phyloP scores from a whole-genome alignment of 768 basidiomycete genomes.

The Phanerodontia chrysosporium region DNA sequence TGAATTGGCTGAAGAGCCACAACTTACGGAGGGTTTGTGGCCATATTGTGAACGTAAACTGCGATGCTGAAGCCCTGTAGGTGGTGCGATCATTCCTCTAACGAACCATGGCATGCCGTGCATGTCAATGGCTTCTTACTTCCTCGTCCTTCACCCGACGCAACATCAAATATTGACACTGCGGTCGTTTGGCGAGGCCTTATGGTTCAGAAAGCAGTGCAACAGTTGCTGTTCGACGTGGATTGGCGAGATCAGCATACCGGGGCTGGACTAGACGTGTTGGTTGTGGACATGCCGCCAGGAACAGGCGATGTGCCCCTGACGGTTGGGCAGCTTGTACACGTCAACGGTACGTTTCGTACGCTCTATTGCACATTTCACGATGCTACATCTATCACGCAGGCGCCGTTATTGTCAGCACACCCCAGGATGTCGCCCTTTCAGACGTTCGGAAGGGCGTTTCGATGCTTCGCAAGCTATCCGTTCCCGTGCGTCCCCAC shows the following conservation, averaged over 20 bases:
- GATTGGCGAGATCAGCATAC: constrained; percentile 61
- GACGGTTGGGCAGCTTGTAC: constrained; percentile 82
- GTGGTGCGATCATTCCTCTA: constrained; percentile 75
- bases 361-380: background rate
- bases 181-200: constrained; percentile 94
- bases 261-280: constrained; percentile 61
- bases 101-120: constrained; percentile 85
- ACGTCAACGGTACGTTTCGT: constrained; percentile 68
- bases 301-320: constrained; percentile 96
- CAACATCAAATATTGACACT: constrained; percentile 56
- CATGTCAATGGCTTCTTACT: constrained; percentile 97
- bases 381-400: background rate
- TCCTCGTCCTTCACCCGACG: constrained; percentile 41
- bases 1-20: constrained; percentile 71
- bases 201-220: constrained; percentile 98
- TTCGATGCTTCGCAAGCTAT: constrained; percentile 85
- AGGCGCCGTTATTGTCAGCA: constrained; percentile 94
- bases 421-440: constrained; percentile 91
- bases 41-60: background rate
- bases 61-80: constrained; percentile 24
- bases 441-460: constrained; percentile 91
- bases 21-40: constrained; percentile 63
- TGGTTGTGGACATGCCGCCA: constrained; percentile 95
- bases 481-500: constrained; percentile 65
- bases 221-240: constrained; percentile 93